Percentiles rank a stretch among this genome's conserved stretches.
Conservation (phyloP, 768 basidiomycete species). For the Lentinula boryana region DNA sequence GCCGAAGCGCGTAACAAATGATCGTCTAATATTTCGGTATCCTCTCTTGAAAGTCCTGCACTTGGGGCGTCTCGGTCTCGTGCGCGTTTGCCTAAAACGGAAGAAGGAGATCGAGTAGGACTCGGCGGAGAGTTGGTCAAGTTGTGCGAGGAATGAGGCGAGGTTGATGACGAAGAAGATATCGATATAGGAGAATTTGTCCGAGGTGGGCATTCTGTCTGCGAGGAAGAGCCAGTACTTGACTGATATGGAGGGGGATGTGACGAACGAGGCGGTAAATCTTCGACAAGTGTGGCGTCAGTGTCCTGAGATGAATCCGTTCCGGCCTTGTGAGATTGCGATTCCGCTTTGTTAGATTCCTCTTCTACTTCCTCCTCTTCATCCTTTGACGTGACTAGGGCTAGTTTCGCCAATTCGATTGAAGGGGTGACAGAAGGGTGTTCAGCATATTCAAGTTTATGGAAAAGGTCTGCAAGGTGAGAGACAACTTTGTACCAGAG, state of each 20-base stretch:
- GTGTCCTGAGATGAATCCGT: constrained; percentile 84
- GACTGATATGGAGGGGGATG: background rate
- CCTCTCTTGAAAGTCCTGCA: constrained; percentile 24
- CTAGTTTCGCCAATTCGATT: constrained; percentile 84
- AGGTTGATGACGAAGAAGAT: background rate
- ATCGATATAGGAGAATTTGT: background rate
- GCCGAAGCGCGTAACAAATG: constrained; percentile 13
- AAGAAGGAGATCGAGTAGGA: constrained; percentile 30
- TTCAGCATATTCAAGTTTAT: constrained; percentile 62
- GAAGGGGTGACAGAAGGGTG: constrained; percentile 72
- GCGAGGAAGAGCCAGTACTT: background rate
- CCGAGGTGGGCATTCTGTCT: background rate
- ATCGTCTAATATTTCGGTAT: constrained; percentile 56
- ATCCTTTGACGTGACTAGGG: constrained; percentile 84
- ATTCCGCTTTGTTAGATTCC: constrained; percentile 43
- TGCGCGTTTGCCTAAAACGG: constrained; percentile 66
- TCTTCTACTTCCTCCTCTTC: constrained; percentile 66
- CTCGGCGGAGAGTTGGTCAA: constrained; percentile 13
- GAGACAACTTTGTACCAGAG: constrained; percentile 54
- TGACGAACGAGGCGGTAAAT: constrained; percentile 34
- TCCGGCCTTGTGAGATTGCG: constrained; percentile 62
- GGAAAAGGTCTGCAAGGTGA: constrained; percentile 76
- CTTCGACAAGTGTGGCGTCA: constrained; percentile 85
- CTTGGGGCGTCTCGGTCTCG: constrained; percentile 27
- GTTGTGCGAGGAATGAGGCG: constrained; percentile 5